Percentiles rank a stretch among this genome's conserved stretches.
These are phyloP conservation scores for Chenopodium quinoa DNA, from an alignment of 148 eudicot species.

Conservation along the genomic window DNA sequence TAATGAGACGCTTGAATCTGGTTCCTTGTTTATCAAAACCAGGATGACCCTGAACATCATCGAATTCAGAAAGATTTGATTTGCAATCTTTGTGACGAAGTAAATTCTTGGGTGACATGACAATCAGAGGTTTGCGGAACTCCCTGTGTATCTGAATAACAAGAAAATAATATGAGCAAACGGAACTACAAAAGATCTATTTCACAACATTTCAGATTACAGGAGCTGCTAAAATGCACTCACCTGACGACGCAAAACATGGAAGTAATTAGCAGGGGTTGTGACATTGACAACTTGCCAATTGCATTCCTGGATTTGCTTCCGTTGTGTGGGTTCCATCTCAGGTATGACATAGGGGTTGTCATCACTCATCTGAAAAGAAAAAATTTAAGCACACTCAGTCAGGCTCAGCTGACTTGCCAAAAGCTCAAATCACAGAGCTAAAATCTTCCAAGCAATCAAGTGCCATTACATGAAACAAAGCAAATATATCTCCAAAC, in stretches of 20 bases:
- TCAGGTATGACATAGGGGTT: constrained; percentile 82
- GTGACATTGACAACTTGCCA: constrained; percentile 99
- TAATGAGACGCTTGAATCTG: constrained; percentile 84
- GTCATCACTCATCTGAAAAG: constrained; percentile 87
- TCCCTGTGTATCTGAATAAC: constrained; percentile 70
- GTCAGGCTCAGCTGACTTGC: not conserved
- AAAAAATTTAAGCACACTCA: constrained; percentile 8
- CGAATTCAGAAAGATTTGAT: constrained; percentile 88
- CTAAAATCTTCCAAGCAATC: constrained; percentile 2
- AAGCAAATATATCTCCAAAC: not conserved
- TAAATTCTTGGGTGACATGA: constrained; percentile 90
- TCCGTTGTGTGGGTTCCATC: constrained; percentile 82
- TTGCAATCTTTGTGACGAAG: constrained; percentile 97
- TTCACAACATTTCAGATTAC: not conserved
- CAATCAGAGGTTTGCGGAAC: constrained; percentile 92
- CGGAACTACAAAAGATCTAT: not conserved
- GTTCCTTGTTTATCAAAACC: constrained; percentile 94
- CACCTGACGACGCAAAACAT: constrained; percentile 92
- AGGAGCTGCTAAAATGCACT: constrained; percentile 19
- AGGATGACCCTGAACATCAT: constrained; percentile 87
- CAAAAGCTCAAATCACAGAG: constrained; percentile 1
- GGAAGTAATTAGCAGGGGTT: constrained; percentile 97
- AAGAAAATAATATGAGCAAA: not conserved
- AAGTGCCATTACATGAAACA: not conserved
- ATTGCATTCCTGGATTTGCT: constrained; percentile 91